Conservation (phyloP, 1,284 basidiomycete genomes). For the Naganishia liquefaciens region DNA sequence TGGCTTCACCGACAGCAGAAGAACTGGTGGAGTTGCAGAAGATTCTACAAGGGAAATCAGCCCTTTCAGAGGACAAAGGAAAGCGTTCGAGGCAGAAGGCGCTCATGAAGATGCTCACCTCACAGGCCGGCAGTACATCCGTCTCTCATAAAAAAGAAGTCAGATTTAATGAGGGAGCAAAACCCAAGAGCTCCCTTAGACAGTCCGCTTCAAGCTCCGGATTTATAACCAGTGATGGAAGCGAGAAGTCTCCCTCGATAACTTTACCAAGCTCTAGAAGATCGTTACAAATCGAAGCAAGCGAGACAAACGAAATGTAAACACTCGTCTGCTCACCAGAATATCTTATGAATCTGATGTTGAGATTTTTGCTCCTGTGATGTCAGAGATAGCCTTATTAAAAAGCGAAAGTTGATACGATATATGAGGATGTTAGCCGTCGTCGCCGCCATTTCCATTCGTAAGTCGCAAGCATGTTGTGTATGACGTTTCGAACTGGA, state of each 20-base stretch:
- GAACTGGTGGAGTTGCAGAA: constrained; percentile 10
- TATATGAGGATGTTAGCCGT: constrained; percentile 29
- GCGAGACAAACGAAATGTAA: constrained; percentile 5
- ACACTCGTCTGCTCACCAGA: background rate
- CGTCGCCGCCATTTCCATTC: constrained; percentile 26
- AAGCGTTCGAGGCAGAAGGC: constrained; percentile 14
- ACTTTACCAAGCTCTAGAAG: background rate
- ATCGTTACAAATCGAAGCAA: background rate
- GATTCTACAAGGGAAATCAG: background rate
- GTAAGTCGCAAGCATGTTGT: background rate
- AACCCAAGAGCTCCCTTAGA: background rate
- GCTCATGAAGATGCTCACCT: constrained; percentile 8
- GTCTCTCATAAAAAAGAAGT: background rate
- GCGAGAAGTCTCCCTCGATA: background rate
- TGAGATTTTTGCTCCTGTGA: too few species aligned
- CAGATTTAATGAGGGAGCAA: background rate
- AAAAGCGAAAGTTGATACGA: constrained; percentile 21
- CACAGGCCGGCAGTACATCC: background rate
- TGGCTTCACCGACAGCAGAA: background rate
- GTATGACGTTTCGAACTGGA: too few species aligned
- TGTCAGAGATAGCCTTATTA: background rate
- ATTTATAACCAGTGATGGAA: too few species aligned
- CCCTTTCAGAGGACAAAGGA: constrained; percentile 5
- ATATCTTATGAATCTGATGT: too few species aligned
- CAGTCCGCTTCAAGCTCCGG: background rate